Percentiles rank a stretch among this genome's conserved stretches.
Conservation (phyloP, 2,329 filamentous ascomycete genomes). For the Fusarium denticulatum region DNA sequence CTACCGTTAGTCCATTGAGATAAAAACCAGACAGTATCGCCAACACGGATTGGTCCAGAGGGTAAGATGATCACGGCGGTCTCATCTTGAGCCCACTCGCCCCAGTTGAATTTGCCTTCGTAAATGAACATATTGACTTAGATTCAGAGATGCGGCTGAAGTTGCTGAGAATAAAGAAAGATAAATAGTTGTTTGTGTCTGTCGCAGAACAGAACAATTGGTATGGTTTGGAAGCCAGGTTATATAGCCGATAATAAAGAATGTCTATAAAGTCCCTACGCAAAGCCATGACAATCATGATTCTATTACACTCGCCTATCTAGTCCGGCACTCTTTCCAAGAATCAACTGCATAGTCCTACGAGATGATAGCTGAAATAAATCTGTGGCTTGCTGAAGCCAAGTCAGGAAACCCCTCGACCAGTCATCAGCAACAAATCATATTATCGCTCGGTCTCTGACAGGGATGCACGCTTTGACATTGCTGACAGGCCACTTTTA, state of each 20-base stretch:
- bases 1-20: too few relatives aligned
- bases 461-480: not conserved
- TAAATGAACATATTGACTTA: not conserved
- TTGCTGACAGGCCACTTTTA: not conserved
- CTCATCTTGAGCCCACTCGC: too few relatives aligned
- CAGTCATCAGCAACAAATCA: not conserved
- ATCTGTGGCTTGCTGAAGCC: not conserved
- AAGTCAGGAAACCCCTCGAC: fast-evolving
- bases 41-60: too few relatives aligned
- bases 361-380: not conserved
- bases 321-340: fast-evolving
- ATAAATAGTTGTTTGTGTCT: not conserved
- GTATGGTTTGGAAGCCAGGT: fast-evolving
- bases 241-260: not conserved
- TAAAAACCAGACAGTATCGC: too few relatives aligned
- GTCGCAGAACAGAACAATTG: fast-evolving
- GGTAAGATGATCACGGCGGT: too few relatives aligned
- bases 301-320: too few relatives aligned
- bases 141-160: too few relatives aligned
- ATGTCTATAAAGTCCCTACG: not conserved
- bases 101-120: too few relatives aligned
- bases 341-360: fast-evolving
- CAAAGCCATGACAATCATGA: not conserved
- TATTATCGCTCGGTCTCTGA: not conserved
- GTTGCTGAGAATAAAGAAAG: too few relatives aligned